Evolutionary conservation across 73 alveolate genomes (phyloP), one percentile per base, ranked within the genome.

Genomic region (Breviolum minutum): DNA sequence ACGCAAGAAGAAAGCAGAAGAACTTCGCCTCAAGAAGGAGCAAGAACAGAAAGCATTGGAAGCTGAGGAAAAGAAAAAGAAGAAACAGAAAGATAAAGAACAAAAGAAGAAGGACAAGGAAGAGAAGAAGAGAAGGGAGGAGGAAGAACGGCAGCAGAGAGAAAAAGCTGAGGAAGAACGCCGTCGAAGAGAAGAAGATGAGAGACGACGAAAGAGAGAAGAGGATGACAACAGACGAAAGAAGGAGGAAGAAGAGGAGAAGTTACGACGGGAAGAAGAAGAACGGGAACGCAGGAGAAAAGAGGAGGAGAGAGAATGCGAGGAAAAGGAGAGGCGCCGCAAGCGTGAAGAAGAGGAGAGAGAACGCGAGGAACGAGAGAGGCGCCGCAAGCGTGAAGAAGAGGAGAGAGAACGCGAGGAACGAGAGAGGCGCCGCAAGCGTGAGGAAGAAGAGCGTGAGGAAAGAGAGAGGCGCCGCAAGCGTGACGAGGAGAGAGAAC

Each of bases 1-100:
- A 17, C 96, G 96, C 48, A 90, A 90, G 74, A 69, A 66, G 68
- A 90, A 90, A 62, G 86, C 87, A 6, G 96, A 90, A 40, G 96
- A 90, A 40, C 48, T 90, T 85, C 71, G 87, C 17, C 19, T 90
- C 76, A 74, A 77, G 76, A 90, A 90, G 40, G 87, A 90, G 40
- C 71, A 90, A 20, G 85, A 64, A 60, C 63, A 83, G 79, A 85
- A 62, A 63, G 94, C 63, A 6, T 22, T 48, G 27, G 63, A 54
- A 32, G 73, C 14, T 68, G 87, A 90, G 10, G 96, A 90, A 19
- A 90, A 90, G 83, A 80, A 90, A 30, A 77, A 90, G 76, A 70
- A 90, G 87, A 70, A 90, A 62, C 79, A 90, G 87, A 70, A 54
- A 63, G 68, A 70, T 29, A 74, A 71, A 61, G 60, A 32, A 74